These are phyloP conservation scores for Arabidopsis lyrata DNA, from an alignment of 441 rosid species.

Conservation along the genomic window DNA sequence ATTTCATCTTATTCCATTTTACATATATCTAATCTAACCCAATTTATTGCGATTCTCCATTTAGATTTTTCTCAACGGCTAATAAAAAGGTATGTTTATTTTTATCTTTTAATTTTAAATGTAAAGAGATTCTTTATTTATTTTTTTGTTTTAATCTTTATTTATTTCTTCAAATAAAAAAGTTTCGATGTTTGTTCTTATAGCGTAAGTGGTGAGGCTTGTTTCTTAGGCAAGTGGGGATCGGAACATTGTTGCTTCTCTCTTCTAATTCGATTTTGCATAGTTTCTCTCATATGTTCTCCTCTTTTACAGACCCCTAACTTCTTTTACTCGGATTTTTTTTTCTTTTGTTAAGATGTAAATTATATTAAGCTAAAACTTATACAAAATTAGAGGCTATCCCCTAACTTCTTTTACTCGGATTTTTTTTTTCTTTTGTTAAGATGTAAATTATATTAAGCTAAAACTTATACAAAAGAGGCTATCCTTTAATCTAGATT, in stretches of 20 bases:
- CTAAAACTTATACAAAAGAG: no score
- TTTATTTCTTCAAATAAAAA: background rate
- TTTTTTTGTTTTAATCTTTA: background rate
- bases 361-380: background rate
- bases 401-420: no score
- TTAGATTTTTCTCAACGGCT: constrained; percentile 20
- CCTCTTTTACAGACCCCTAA: background rate
- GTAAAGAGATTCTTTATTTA: background rate
- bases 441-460: no score
- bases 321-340: background rate
- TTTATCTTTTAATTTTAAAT: background rate
- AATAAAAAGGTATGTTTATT: background rate
- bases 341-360: background rate
- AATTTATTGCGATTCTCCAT: constrained; percentile 32
- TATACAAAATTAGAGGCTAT: no score
- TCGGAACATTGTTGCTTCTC: background rate
- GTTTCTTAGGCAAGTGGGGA: constrained; percentile 5
- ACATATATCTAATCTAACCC: constrained; percentile 35
- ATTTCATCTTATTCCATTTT: constrained; percentile 22
- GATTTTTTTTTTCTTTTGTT: no score
- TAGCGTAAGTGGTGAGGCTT: background rate
- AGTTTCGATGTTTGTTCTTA: background rate
- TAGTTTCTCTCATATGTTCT: background rate
- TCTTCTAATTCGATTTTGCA: background rate
- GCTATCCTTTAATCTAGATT: no score